Evolutionary conservation across 1,139 yeast species (phyloP).

Genomic region (Wickerhamomyces sp.): DNA sequence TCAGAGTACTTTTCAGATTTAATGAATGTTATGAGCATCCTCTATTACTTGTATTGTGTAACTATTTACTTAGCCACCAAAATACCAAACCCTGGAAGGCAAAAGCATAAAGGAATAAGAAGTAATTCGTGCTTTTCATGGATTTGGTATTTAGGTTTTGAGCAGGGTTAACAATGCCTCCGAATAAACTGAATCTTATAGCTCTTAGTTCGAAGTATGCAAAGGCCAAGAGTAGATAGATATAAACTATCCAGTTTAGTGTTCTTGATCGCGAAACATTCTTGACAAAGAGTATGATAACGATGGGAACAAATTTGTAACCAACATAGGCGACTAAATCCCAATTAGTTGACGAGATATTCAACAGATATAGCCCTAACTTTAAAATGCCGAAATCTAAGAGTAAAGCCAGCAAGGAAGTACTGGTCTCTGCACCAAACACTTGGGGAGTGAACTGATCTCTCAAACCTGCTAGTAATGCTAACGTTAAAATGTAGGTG

Average conservation of each 20-base stretch:
- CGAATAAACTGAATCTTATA: conserved; percentile 69
- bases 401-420: conserved; percentile 78
- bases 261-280: conserved; percentile 33
- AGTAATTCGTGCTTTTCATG: conserved; percentile 80
- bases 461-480: conserved; percentile 78
- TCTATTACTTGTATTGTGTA: not conserved
- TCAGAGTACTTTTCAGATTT: not conserved
- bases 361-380: conserved; percentile 58
- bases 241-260: conserved; percentile 37
- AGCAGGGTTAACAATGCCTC: conserved; percentile 49
- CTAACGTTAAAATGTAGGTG: conserved; percentile 83
- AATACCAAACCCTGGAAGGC: conserved; percentile 64
- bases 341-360: conserved; percentile 57
- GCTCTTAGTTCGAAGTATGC: conserved; percentile 81
- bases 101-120: conserved; percentile 81
- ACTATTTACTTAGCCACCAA: conserved; percentile 43
- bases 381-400: conserved; percentile 63
- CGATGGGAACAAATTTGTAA: conserved; percentile 84
- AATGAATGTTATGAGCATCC: conserved; percentile 1
- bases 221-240: conserved; percentile 47
- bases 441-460: conserved; percentile 94
- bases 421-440: conserved; percentile 86
- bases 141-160: conserved; percentile 60
- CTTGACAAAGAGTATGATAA: conserved; percentile 39
- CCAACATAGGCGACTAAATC: conserved; percentile 91